These are phyloP conservation scores for Saccharomycopsis amapae DNA, from an alignment of 805 yeast species.

Conservation along the genomic window DNA sequence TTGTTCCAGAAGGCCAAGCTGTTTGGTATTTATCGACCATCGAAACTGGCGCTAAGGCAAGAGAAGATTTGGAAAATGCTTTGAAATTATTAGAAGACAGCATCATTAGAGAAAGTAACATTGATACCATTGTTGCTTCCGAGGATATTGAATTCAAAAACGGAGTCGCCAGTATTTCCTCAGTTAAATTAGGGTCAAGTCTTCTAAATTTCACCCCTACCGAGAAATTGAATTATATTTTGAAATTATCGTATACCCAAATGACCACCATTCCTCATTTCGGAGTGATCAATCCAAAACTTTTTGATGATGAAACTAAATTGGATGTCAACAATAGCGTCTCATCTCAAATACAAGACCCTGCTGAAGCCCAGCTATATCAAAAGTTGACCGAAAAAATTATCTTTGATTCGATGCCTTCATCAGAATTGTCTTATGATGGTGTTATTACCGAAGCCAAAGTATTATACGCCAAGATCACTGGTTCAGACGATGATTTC, in stretches of 20 bases:
- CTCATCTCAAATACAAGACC: slow-evolving; percentile 15
- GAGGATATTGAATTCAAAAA: slow-evolving; percentile 49
- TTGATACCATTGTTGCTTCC: slow-evolving; percentile 35
- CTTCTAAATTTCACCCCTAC: slow-evolving; percentile 79
- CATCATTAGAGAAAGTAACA: slow-evolving; percentile 68
- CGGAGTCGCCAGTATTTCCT: slow-evolving; percentile 66
- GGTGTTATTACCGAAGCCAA: slow-evolving; percentile 82
- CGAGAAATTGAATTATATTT: slow-evolving; percentile 54
- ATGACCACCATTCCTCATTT: slow-evolving; percentile 48
- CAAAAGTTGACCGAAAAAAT: slow-evolving; percentile 23
- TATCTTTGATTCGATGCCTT: slow-evolving; percentile 53
- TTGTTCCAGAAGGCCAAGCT: slow-evolving; percentile 79
- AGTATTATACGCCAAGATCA: slow-evolving; percentile 64
- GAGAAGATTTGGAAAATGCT: slow-evolving; percentile 74
- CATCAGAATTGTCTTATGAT: slow-evolving; percentile 83
- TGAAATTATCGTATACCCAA: slow-evolving; percentile 58
- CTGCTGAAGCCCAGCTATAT: slow-evolving; percentile 15
- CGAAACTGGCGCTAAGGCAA: slow-evolving; percentile 63
- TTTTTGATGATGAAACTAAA: slow-evolving; percentile 27
- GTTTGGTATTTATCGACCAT: slow-evolving; percentile 85
- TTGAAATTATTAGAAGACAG: slow-evolving; percentile 71
- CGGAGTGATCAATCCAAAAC: slow-evolving; percentile 40
- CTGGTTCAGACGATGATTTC: slow-evolving; percentile 93
- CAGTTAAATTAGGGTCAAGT: slow-evolving; percentile 80
- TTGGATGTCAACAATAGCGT: too few relatives aligned